phyloP scores from a whole-genome alignment of 352 stramenopile species.

The Pythium insidiosum region DNA sequence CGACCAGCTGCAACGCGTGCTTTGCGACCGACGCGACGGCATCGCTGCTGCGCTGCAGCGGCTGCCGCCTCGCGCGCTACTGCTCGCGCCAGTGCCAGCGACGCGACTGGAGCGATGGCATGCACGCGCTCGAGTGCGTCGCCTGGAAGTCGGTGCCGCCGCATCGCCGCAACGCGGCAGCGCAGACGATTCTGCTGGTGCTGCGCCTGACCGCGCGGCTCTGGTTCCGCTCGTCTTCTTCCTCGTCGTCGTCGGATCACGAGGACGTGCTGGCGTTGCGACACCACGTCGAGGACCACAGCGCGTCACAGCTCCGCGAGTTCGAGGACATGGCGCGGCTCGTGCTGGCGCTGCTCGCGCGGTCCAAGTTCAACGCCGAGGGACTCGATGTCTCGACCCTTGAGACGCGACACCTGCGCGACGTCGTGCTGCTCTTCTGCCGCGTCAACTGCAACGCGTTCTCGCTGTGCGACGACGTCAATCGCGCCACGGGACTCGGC shows the following conservation, averaged over 20 bases:
- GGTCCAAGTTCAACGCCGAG: slow-evolving; percentile 27
- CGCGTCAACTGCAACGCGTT: slow-evolving; percentile 81
- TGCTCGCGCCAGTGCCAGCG: slow-evolving; percentile 63
- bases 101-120: slow-evolving; percentile 32
- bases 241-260: background rate
- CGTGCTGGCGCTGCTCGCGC: slow-evolving; percentile 37
- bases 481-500: slow-evolving; percentile 43
- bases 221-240: slow-evolving; percentile 10
- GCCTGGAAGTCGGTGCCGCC: slow-evolving; percentile 31
- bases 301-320: slow-evolving; percentile 19
- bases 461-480: slow-evolving; percentile 41
- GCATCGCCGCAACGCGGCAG: background rate
- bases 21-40: slow-evolving; percentile 9
- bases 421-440: slow-evolving; percentile 48
- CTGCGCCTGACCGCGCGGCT: slow-evolving; percentile 28
- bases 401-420: slow-evolving; percentile 14
- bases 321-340: slow-evolving; percentile 56
- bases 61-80: slow-evolving; percentile 52
- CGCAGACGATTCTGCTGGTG: slow-evolving; percentile 51
- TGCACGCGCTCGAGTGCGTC: slow-evolving; percentile 40
- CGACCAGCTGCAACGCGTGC: slow-evolving; percentile 43
- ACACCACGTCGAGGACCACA: slow-evolving; percentile 43
- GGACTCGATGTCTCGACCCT: slow-evolving; percentile 20
- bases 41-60: slow-evolving; percentile 32
- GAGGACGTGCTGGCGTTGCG: slow-evolving; percentile 24